Evolutionary conservation across 1,139 yeast species (phyloP).

Genomic region (Candida sp.): DNA sequence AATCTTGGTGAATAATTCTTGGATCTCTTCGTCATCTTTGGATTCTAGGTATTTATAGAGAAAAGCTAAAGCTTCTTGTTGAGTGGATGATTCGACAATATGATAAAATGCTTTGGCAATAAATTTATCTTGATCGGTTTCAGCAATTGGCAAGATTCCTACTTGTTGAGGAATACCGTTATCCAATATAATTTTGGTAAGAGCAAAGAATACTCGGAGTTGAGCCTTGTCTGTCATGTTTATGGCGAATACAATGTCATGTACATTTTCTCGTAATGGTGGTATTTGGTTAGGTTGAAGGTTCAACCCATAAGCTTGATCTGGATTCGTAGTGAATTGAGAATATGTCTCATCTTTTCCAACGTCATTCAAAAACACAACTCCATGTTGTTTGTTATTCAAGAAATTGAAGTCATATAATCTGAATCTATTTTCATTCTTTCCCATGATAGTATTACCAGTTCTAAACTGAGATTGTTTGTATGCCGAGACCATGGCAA

Average conservation of each 20-base stretch:
- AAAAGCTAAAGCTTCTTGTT: constrained; percentile 39
- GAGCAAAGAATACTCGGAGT: constrained; percentile 42
- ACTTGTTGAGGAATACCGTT: constrained; percentile 73
- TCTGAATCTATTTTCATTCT: constrained; percentile 35
- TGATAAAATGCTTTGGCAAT: constrained; percentile 34
- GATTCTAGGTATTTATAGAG: constrained; percentile 36
- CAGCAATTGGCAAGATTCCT: constrained; percentile 68
- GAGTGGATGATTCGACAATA: constrained; percentile 24
- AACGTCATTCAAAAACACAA: constrained; percentile 76
- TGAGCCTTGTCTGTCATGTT: constrained; percentile 54
- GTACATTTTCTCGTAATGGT: constrained; percentile 67
- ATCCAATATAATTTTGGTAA: constrained; percentile 49
- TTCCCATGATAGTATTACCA: constrained; percentile 33
- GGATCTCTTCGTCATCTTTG: constrained; percentile 20
- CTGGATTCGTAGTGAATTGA: constrained; percentile 40
- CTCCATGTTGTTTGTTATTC: constrained; percentile 30
- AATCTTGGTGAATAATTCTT: constrained; percentile 21
- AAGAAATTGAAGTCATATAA: constrained; percentile 31
- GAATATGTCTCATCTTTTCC: constrained; percentile 59
- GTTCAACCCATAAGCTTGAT: constrained; percentile 31
- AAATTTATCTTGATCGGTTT: constrained; percentile 22
- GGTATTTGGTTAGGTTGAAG: constrained; percentile 61
- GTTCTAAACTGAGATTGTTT: constrained; percentile 30
- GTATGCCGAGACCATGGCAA: constrained; percentile 40
- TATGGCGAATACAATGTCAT: constrained; percentile 70